Conservation (phyloP, 2,329 filamentous ascomycete genomes). For the Trichoderma oligosporum region DNA sequence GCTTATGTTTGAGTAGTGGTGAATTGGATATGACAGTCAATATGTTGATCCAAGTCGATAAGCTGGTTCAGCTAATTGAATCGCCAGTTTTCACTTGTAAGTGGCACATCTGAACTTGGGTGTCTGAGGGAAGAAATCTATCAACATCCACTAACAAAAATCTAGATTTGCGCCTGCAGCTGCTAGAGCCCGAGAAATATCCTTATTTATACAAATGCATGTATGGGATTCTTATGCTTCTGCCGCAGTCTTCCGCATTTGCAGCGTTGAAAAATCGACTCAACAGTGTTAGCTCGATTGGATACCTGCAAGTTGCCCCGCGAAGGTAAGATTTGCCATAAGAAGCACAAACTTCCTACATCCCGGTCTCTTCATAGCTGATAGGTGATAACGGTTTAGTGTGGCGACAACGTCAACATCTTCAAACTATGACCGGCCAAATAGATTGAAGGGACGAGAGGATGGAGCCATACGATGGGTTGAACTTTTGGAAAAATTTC, state of each 20-base stretch:
- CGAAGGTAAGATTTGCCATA: constrained; percentile 61
- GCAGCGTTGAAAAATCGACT: constrained; percentile 93
- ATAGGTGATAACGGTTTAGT: constrained; percentile 26
- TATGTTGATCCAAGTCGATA: constrained; percentile 97
- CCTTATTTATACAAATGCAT: constrained; percentile 97
- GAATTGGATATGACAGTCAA: constrained; percentile 99
- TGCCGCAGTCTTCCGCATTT: constrained; percentile 97
- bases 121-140: too few species aligned
- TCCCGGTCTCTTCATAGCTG: background rate
- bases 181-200: constrained; percentile 91
- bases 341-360: background rate
- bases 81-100: constrained; percentile 96
- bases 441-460: constrained; percentile 75
- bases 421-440: constrained; percentile 66
- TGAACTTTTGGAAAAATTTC: constrained; percentile 92
- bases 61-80: constrained; percentile 92
- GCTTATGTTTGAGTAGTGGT: constrained; percentile 54
- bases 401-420: constrained; percentile 46
- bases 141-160: background rate
- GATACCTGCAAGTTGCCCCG: constrained; percentile 80
- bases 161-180: constrained; percentile 83
- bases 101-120: constrained; percentile 28
- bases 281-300: constrained; percentile 95
- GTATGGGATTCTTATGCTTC: constrained; percentile 92
- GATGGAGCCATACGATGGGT: constrained; percentile 85